These are phyloP conservation scores for Neurospora sp. DNA, from an alignment of 495 filamentous ascomycete genomes.

Conservation along the genomic window DNA sequence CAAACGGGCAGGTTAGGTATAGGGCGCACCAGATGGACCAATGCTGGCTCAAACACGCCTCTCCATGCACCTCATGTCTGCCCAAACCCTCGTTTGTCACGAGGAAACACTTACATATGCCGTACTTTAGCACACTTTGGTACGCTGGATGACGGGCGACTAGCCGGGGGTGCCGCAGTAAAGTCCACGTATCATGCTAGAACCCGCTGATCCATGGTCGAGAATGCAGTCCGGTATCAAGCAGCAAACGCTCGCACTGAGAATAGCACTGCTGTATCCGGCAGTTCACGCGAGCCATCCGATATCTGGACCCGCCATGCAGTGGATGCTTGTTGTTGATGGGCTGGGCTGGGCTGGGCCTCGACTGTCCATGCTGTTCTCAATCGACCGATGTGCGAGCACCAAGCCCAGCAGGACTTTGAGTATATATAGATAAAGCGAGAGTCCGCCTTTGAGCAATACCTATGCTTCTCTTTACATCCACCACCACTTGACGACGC, in stretches of 20 bases:
- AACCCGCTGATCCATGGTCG: conserved; percentile 14
- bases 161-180: conserved; percentile 9
- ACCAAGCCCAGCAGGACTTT: neutral
- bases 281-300: neutral
- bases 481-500: neutral
- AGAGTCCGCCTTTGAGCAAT: neutral
- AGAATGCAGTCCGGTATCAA: conserved; percentile 5
- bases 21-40: neutral
- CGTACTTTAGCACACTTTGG: neutral
- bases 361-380: neutral
- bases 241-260: neutral
- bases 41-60: neutral
- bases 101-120: neutral
- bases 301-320: conserved; percentile 1
- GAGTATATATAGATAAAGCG: neutral
- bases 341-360: conserved; percentile 5
- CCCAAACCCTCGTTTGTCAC: conserved; percentile 2
- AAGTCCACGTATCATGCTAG: conserved; percentile 21
- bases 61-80: neutral
- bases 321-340: conserved; percentile 3
- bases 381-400: neutral
- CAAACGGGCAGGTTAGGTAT: neutral
- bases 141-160: conserved; percentile 3
- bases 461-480: neutral
- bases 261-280: neutral